phyloP scores from a whole-genome alignment of 2,329 filamentous ascomycete genomes.

The Myriosclerotinia duriaeana region DNA sequence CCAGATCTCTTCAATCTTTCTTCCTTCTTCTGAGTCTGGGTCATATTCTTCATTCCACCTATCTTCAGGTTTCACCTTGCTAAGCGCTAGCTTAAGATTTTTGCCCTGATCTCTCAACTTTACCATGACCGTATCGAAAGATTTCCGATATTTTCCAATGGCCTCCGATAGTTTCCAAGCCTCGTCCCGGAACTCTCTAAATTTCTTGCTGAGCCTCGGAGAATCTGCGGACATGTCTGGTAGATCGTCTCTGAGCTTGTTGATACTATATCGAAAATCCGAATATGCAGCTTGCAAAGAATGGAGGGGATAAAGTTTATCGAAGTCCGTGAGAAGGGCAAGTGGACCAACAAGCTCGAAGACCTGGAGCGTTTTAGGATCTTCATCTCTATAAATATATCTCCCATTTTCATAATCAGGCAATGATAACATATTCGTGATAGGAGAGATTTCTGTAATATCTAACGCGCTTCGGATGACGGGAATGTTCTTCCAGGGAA shows the following conservation, averaged over 20 bases:
- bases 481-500: background rate
- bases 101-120: background rate
- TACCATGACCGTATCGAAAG: background rate
- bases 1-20: background rate
- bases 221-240: background rate
- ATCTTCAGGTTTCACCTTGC: background rate
- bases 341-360: background rate
- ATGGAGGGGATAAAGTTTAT: background rate
- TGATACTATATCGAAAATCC: background rate
- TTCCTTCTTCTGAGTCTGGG: background rate
- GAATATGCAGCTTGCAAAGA: background rate
- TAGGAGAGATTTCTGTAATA: background rate
- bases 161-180: background rate
- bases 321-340: background rate
- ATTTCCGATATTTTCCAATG: background rate
- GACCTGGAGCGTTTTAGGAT: background rate
- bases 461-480: too few species aligned
- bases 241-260: background rate
- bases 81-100: background rate
- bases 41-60: background rate
- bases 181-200: background rate
- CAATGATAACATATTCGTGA: background rate
- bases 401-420: background rate
- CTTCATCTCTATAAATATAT: background rate
- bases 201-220: background rate